phyloP scores from a whole-genome alignment of 2,329 filamentous ascomycete species.

The Zasmidium cellare region DNA sequence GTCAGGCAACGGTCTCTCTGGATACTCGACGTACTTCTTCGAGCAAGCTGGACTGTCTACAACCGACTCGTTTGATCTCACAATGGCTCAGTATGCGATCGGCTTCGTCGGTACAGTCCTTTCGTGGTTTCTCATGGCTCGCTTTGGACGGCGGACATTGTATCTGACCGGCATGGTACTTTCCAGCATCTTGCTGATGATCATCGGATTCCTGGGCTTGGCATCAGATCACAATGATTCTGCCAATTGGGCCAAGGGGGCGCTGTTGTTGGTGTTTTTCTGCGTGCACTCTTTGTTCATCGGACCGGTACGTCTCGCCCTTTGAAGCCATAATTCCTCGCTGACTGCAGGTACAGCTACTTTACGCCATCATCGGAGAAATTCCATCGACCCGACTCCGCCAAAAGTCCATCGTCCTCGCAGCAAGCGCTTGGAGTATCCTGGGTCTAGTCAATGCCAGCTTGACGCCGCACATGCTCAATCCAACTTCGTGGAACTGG shows the following conservation, averaged over 20 bases:
- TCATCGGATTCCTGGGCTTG: conserved; percentile 24
- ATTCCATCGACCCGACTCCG: conserved; percentile 30
- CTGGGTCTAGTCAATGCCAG: conserved; percentile 33
- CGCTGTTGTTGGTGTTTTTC: conserved; percentile 26
- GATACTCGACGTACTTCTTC: neutral
- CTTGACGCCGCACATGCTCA: conserved; percentile 38
- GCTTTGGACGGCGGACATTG: conserved; percentile 36
- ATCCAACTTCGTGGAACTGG: conserved; percentile 27
- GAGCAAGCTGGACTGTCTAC: conserved; percentile 30
- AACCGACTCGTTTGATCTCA: conserved; percentile 25
- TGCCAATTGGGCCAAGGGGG: conserved; percentile 36
- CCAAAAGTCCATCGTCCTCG: conserved; percentile 29
- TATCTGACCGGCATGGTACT: conserved; percentile 28
- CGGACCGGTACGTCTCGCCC: conserved; percentile 32
- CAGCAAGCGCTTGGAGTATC: conserved; percentile 30
- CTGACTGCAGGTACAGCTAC: no score
- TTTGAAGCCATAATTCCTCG: no score
- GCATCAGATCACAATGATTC: conserved; percentile 16
- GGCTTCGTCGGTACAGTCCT: conserved; percentile 32
- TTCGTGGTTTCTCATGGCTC: conserved; percentile 33
- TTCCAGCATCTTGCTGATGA: conserved; percentile 29
- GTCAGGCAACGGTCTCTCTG: conserved; percentile 24
- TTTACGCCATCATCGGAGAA: conserved; percentile 32
- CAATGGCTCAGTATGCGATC: conserved; percentile 16
- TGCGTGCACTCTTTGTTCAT: conserved; percentile 31